Percentiles rank a stretch among this genome's conserved stretches.
Evolutionary conservation across 2,329 filamentous ascomycete species (phyloP).

Genomic region (Aspergillus unguis): DNA sequence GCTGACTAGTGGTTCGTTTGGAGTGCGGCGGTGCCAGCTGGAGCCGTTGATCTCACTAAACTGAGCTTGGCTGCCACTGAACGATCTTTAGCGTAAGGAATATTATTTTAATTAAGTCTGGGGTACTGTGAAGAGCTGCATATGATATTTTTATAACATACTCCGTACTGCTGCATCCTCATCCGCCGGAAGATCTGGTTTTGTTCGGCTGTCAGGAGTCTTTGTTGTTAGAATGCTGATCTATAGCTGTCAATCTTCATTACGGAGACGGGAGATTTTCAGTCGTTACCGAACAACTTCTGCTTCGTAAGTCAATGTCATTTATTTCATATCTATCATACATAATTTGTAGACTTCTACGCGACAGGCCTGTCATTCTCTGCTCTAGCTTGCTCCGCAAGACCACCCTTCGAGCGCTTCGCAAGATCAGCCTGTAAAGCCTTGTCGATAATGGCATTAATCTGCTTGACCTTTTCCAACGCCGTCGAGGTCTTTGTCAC

Average conservation of each 20-base stretch:
- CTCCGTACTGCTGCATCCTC: too few species aligned
- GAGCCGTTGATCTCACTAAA: constrained; percentile 6
- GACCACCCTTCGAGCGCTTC: constrained; percentile 59
- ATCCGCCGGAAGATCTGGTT: too few species aligned
- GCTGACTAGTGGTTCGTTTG: constrained; percentile 10
- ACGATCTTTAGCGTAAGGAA: too few species aligned
- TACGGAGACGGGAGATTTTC: constrained; percentile 6
- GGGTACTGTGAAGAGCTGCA: too few species aligned
- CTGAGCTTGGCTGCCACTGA: constrained; percentile 2
- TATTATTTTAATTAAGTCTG: too few species aligned
- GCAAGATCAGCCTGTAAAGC: constrained; percentile 75
- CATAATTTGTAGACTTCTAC: not conserved
- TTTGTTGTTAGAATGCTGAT: not conserved
- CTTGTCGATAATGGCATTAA: constrained; percentile 69
- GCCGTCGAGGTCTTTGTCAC: constrained; percentile 74
- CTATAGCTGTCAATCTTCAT: constrained; percentile 5
- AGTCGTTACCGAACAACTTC: not conserved
- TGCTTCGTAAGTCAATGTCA: not conserved
- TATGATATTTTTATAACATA: too few species aligned
- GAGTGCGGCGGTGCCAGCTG: constrained; percentile 10
- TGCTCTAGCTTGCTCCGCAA: constrained; percentile 75
- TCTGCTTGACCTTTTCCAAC: constrained; percentile 73
- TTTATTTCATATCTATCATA: constrained; percentile 8
- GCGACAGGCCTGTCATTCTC: constrained; percentile 72
- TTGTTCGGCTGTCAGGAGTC: not conserved